Base-by-base conservation (phyloP, 2,329 filamentous ascomycete species). In the Atkinsonella hypoxylon region DNA sequence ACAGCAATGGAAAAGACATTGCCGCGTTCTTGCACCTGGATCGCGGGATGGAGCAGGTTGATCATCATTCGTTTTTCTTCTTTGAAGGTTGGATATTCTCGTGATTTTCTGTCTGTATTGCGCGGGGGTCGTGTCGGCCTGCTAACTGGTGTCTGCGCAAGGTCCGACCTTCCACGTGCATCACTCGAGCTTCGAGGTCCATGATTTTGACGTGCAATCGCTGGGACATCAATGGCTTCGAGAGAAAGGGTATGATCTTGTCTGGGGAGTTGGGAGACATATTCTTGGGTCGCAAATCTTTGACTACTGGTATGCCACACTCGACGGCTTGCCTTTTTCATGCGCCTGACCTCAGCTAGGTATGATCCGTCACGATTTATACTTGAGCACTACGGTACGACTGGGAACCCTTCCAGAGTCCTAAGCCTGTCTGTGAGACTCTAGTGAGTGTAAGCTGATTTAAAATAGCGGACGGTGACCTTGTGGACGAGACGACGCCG, bases 221-320 rank as follows among this genome's bases (percentile, higher is more conserved):
- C 68, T 87, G 3, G 84, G 84, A 1, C 84, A 88, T 64, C 76
- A 84, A 58, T 87, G 81, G 79, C 67, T 88, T 54, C 70, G 70
- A 2, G 67, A 77, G 54, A 78, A 81, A 62, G 78, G 77, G 1
- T 84, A 84, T 61, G 74, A 73, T 58, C 77, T 73, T 57, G 81
- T 81, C 54, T 88, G 84, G 84, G 84, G 84, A 1, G 77, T 88
- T 0, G 84, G 84, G 0, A 66, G 84, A 48, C 83, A 87, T 67
- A 75, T 86, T 20, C 71, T 87, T 57, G 83, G 83, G 4, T 80
- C 75, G 55, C 83, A 87, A 66, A 79, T 87, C 48, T 88, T 87
- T 57, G 61, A 63, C 46, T 63, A 63, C 51, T 63, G 61, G 60
- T 61, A 39, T 10, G 42, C 31, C 4, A 2, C 7, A 7, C 18